Evolutionary conservation across 2,329 filamentous ascomycete genomes (phyloP), one percentile per base, ranked within the genome.

Genomic region (Aureobasidium sp.): DNA sequence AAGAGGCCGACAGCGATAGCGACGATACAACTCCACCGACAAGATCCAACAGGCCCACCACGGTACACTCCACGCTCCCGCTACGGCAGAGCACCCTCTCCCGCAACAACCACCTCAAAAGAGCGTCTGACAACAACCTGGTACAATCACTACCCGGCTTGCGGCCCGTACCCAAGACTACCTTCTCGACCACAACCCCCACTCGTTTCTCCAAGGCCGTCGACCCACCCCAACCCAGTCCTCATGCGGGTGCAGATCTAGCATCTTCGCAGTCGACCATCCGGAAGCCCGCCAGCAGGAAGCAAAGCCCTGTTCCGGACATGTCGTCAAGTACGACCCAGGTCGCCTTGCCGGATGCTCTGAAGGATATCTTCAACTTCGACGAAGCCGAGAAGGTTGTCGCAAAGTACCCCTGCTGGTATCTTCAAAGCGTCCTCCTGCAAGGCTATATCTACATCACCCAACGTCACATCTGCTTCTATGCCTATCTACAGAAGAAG

Each of bases 381-480:
- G 84, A 90, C 29, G 79, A 83, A 38, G 81, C 88, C 0, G 94
- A 99, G 71, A 87, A 91, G 63, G 89, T 97, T 23, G 84, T 96
- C 63, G 85, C 89, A 72, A 85, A 97, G 77, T 96, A 95, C 71
- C 89, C 91, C 9, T 97, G 93, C 75, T 96, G 90, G 86, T 77
- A 97, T 40, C 77, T 97, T 35, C 91, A 96, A 71, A 96, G 88
- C 69, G 90, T 96, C 46, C 78, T 97, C 31, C 81, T 97, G 9
- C 91, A 96, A 70, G 94, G 94, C 6, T 96, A 94, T 71, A 87
- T 99, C 81, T 97, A 97, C 75, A 89, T 99, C 69, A 97, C 94
- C 0, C 81, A 88, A 63, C 88, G 87, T 67, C 94, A 99, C 71
- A 88, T 97, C 63, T 96, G 92, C 75, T 99, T 97, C 73, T 97